Evolutionary conservation across 2,329 filamentous ascomycete genomes (phyloP), one percentile per base, ranked within the genome.

Genomic region (Neofusicoccum parvum): DNA sequence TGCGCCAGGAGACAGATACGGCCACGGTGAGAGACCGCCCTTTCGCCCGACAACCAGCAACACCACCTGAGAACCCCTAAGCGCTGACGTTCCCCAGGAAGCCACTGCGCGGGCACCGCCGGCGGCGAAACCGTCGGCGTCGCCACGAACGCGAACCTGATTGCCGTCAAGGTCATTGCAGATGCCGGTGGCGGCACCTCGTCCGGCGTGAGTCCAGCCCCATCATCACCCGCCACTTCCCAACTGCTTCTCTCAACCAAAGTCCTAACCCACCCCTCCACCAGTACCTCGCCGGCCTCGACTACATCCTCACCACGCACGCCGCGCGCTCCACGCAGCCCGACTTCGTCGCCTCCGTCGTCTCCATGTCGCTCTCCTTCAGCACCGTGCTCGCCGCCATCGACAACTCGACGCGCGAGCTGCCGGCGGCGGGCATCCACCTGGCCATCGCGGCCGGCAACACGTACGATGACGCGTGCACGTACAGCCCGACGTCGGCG

Each of bases 291-390:
- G 75, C 76, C 62, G 77, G 76, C 46, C 77, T 80, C 68, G 75
- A 78, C 71, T 78, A 65, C 43, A 74, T 73, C 50, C 72, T 75
- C 63, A 74, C 72, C 67, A 74, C 76, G 37, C 69, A 69, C 53
- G 73, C 70, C 68, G 76, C 72, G 59, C 75, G 76, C 60, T 56
- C 70, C 17, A 75, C 72, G 20, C 75, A 76, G 66, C 71, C 72
- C 60, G 77, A 76, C 59, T 65, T 59, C 36, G 65, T 66, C 41
- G 67, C 66, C 17, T 65, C 76, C 45, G 74, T 80, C 51, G 76
- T 73, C 65, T 77, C 73, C 72, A 71, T 78, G 75, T 80, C 77
- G 43, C 75, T 82, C 46, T 75, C 76, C 34, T 60, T 68, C 71
- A 62, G 71, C 69, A 43, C 71, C 73, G 66, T 45, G 64, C 50